Conservation (phyloP, 2,329 filamentous ascomycete species). For the Beauveria sp. region DNA sequence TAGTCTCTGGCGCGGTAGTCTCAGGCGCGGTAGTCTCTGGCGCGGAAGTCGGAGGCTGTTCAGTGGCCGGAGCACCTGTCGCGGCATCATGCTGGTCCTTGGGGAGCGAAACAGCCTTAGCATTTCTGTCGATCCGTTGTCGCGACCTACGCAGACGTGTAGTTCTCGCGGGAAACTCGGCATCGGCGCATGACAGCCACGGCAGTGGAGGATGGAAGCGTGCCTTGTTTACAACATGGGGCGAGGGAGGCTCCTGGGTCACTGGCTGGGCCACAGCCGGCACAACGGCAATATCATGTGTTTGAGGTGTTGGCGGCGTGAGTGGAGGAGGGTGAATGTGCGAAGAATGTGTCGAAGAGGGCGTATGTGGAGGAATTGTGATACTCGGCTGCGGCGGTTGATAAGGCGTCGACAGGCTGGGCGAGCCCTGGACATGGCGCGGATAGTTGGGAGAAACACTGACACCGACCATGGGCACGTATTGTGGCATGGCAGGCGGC, state of each 20-base stretch:
- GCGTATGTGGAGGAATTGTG: conserved; percentile 40
- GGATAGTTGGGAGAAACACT: conserved; percentile 40
- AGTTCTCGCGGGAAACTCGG: conserved; percentile 39
- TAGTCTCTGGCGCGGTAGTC: not conserved
- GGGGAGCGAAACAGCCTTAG: conserved; percentile 35
- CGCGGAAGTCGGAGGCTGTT: not conserved
- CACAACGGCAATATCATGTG: conserved; percentile 21
- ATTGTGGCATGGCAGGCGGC: conserved; percentile 47
- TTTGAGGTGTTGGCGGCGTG: conserved; percentile 41
- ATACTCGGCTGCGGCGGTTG: conserved; percentile 42
- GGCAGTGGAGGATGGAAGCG: conserved; percentile 47
- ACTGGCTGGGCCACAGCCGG: conserved; percentile 17
- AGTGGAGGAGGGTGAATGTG: conserved; percentile 34
- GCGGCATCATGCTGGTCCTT: conserved; percentile 29
- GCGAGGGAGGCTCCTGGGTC: not conserved
- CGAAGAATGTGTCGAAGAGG: conserved; percentile 45
- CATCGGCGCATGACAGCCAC: conserved; percentile 47
- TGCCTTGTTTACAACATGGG: conserved; percentile 4
- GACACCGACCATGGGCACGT: conserved; percentile 43
- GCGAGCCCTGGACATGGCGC: conserved; percentile 42
- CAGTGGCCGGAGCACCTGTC: conserved; percentile 2
- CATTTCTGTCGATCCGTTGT: conserved; percentile 30
- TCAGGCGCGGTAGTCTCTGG: not conserved
- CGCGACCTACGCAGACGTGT: conserved; percentile 34
- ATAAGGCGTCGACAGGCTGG: conserved; percentile 49